Evolutionary conservation across 2,329 filamentous ascomycete genomes (phyloP).

Genomic region (Neonectria neomacrospora): DNA sequence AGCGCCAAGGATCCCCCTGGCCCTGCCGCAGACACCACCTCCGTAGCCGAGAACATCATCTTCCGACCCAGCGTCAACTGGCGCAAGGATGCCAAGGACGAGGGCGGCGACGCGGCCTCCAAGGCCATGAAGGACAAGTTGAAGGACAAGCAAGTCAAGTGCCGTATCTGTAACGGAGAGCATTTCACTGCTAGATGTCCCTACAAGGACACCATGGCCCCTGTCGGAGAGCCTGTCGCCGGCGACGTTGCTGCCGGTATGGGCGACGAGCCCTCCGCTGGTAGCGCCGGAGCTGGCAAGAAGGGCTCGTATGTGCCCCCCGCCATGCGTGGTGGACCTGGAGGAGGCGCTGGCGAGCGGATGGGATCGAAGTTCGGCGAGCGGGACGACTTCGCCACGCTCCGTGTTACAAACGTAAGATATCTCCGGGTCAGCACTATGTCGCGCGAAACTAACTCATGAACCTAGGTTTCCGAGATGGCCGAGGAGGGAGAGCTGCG

Average conservation of each 20-base stretch:
- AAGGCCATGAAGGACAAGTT: conserved; percentile 83
- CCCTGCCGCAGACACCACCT: conserved; percentile 89
- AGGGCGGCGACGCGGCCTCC: conserved; percentile 78
- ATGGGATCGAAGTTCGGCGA: conserved; percentile 92
- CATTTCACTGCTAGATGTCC: conserved; percentile 99
- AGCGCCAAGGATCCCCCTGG: conserved; percentile 87
- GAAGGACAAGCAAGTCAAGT: conserved; percentile 99
- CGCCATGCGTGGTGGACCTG: conserved; percentile 80
- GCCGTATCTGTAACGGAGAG: conserved; percentile 97
- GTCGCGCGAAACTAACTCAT: conserved; percentile 42
- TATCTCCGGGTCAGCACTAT: background rate
- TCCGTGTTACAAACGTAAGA: conserved; percentile 93
- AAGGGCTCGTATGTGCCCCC: conserved; percentile 93
- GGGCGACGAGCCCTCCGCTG: conserved; percentile 60
- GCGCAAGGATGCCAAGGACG: conserved; percentile 88
- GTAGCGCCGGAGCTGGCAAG: conserved; percentile 68
- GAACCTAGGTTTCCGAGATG: conserved; percentile 86
- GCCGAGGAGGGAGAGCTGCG: conserved; percentile 95
- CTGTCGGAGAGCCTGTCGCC: conserved; percentile 70
- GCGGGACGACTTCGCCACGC: conserved; percentile 93
- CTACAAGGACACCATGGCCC: conserved; percentile 99
- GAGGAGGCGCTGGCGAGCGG: conserved; percentile 75
- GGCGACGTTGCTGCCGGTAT: conserved; percentile 67
- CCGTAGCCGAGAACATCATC: conserved; percentile 96
- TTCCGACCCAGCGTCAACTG: conserved; percentile 95